Evolutionary conservation across 1,284 basidiomycete species (phyloP), one percentile per base, ranked within the genome.

Genomic region (Phlebopus sp.): DNA sequence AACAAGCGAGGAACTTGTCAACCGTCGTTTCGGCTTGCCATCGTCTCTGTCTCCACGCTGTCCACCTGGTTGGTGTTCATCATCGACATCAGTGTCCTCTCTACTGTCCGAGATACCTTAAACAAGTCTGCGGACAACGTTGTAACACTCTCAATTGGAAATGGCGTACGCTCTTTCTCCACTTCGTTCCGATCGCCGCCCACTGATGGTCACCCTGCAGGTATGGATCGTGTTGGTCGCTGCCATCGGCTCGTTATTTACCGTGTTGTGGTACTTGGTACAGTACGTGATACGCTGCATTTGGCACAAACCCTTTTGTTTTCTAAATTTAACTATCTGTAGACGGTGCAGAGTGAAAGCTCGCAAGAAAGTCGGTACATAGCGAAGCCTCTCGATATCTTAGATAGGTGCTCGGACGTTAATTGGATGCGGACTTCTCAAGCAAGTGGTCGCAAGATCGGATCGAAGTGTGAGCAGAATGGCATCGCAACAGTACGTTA

Each of bases 21-120:
- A 18, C 27, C 14, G 27, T 34, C 42, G 13, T 4, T 43, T 21
- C 68, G 70, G 6, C 60, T 72, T 39, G 56, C 45, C 41, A 45
- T 68, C 41, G 62, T 64, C 21, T 42, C 66, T 43, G 43, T 74
- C 17, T 70, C 79, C 8, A 69, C 75, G 34, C 43, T 77, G 32
- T 56, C 78, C 44, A 70, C 77, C 29, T 78, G 77, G 21, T 62
- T 77, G 50, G 69, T 72, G 47, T 79, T 82, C 64, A 64, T 80
- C 50, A 66, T 82, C 56, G 79, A 82, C 60, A 66, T 79, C 50
- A 74, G 76, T 52, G 64, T 79, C 45, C 73, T 77, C 54, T 73
- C 73, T 15, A 59, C 75, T 44, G 68, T 75, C 25, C 71, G 71
- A 46, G 60, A 69, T 52, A 69, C 66, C 46, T 63, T 80, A 40